Evolutionary conservation across 768 basidiomycete species (phyloP).

Genomic region (Lactarius sp.): DNA sequence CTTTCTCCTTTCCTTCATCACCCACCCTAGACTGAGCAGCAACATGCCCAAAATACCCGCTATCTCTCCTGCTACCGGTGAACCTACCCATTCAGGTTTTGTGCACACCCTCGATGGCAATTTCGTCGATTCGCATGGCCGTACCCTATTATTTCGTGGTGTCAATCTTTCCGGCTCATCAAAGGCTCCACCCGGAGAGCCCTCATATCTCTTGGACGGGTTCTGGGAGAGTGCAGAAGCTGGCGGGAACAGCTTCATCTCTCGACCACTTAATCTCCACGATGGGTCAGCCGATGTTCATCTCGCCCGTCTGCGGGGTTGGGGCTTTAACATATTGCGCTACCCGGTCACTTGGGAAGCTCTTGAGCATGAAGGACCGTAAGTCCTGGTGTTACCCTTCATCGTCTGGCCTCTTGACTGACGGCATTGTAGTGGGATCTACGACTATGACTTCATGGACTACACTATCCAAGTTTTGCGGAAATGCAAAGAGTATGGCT

Average conservation of each 20-base stretch:
- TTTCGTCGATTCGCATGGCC: constrained; percentile 70
- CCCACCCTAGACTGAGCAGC: constrained; percentile 2
- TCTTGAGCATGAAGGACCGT: constrained; percentile 93
- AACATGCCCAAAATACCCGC: constrained; percentile 54
- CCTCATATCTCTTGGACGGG: constrained; percentile 59
- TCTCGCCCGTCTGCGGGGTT: constrained; percentile 75
- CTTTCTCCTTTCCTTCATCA: constrained; percentile 8
- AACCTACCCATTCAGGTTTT: constrained; percentile 43
- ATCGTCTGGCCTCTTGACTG: not conserved
- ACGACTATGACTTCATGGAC: constrained; percentile 89
- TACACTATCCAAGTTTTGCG: constrained; percentile 83
- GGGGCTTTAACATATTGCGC: constrained; percentile 89
- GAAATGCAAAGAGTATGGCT: constrained; percentile 90
- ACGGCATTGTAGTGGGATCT: constrained; percentile 59
- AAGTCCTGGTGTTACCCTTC: constrained; percentile 37
- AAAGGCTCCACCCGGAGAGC: constrained; percentile 74
- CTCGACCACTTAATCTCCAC: constrained; percentile 76
- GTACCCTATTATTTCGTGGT: constrained; percentile 83
- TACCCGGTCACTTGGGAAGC: constrained; percentile 94
- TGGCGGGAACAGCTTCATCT: constrained; percentile 66
- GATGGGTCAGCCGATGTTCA: constrained; percentile 85
- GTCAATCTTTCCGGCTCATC: constrained; percentile 89
- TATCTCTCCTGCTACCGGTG: constrained; percentile 53
- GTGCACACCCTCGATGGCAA: constrained; percentile 62
- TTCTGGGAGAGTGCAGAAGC: constrained; percentile 80